Evolutionary conservation across 805 yeast genomes (phyloP).

Genomic region (Tetrapisispora fleetii): DNA sequence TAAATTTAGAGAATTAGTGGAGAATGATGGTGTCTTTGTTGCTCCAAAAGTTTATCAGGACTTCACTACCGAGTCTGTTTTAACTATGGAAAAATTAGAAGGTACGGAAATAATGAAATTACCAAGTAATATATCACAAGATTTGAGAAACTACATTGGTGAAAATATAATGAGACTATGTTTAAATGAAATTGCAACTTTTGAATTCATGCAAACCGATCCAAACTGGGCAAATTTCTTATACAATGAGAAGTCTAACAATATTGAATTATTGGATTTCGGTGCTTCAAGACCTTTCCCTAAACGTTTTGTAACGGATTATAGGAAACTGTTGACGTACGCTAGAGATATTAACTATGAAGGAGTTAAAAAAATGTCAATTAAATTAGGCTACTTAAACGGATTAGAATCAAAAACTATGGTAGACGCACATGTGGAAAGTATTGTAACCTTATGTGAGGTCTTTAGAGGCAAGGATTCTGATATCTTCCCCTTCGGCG

Average conservation of each 20-base stretch:
- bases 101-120: constrained; percentile 79
- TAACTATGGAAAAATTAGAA: constrained; percentile 82
- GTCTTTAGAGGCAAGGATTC: constrained; percentile 55
- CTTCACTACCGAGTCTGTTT: constrained; percentile 68
- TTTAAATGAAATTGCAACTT: constrained; percentile 71
- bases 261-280: constrained; percentile 83
- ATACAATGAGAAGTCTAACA: constrained; percentile 58
- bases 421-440: constrained; percentile 88
- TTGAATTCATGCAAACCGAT: constrained; percentile 94
- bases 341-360: constrained; percentile 62
- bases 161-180: constrained; percentile 80
- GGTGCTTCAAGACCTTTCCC: constrained; percentile 86
- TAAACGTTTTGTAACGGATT: constrained; percentile 55
- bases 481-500: constrained; percentile 54
- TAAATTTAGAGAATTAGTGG: constrained; percentile 53
- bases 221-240: constrained; percentile 98
- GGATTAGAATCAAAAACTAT: constrained; percentile 82
- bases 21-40: constrained; percentile 50
- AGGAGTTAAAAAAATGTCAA: constrained; percentile 54
- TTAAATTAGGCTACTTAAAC: constrained; percentile 75
- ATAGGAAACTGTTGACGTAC: constrained; percentile 61
- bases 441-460: constrained; percentile 84
- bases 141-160: constrained; percentile 70
- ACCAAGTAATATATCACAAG: constrained; percentile 49
- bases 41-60: constrained; percentile 78